Percentiles rank a stretch among this genome's conserved stretches.
phyloP scores from a whole-genome alignment of 805 yeast species.

The Pichia gijzeniarum region DNA sequence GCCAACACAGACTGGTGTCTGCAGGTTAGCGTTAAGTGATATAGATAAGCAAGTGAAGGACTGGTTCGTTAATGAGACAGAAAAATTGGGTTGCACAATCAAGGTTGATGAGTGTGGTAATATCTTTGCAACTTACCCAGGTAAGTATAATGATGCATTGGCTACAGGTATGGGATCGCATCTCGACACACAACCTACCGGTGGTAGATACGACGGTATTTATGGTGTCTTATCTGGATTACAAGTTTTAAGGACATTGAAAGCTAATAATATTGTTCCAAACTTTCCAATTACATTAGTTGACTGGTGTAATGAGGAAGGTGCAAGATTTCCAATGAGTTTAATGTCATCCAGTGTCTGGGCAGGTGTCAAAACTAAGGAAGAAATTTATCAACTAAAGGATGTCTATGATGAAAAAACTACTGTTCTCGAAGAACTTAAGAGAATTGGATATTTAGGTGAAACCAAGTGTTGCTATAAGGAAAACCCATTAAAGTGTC shows the following conservation, averaged over 20 bases:
- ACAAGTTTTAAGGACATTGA: slow-evolving; percentile 59
- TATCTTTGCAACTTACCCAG: slow-evolving; percentile 61
- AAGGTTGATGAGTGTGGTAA: slow-evolving; percentile 62
- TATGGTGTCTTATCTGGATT: slow-evolving; percentile 62
- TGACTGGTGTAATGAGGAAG: slow-evolving; percentile 75
- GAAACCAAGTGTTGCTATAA: slow-evolving; percentile 39
- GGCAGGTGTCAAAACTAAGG: slow-evolving; percentile 45
- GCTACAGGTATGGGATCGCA: slow-evolving; percentile 72
- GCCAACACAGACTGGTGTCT: slow-evolving; percentile 58
- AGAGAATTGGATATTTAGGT: slow-evolving; percentile 60
- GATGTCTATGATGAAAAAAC: slow-evolving; percentile 48
- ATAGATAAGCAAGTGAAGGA: slow-evolving; percentile 58
- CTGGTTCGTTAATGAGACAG: slow-evolving; percentile 54
- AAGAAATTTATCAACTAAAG: slow-evolving; percentile 44
- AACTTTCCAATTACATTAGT: slow-evolving; percentile 59
- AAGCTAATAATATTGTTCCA: slow-evolving; percentile 53
- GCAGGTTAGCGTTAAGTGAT: slow-evolving; percentile 57
- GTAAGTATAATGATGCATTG: slow-evolving; percentile 35
- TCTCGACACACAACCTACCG: slow-evolving; percentile 72
- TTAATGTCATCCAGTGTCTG: slow-evolving; percentile 64
- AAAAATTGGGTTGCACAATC: slow-evolving; percentile 48
- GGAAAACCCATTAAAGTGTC: slow-evolving; percentile 54
- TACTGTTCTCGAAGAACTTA: slow-evolving; percentile 47
- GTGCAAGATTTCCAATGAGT: slow-evolving; percentile 68
- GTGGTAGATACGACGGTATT: slow-evolving; percentile 72